Evolutionary conservation across 2,329 filamentous ascomycete species (phyloP).

Genomic region (Phaeosphaeria sp.): DNA sequence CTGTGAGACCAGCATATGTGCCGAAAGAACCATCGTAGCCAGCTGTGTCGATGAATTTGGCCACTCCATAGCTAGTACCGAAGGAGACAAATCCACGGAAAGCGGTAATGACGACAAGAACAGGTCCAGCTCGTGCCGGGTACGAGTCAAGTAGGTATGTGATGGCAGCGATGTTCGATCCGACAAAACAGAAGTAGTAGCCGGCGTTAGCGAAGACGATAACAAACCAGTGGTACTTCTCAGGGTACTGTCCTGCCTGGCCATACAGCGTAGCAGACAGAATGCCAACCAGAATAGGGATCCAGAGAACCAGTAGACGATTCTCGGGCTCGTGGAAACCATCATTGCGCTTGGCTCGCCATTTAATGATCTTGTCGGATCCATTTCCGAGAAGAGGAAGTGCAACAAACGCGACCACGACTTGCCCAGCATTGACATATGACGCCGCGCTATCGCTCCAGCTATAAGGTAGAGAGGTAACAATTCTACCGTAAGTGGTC

Average conservation of each 20-base stretch:
- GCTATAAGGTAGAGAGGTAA: conserved; percentile 24
- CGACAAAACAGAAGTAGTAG: conserved; percentile 50
- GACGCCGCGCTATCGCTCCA: conserved; percentile 21
- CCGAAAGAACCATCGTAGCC: conserved; percentile 45
- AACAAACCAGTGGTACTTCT: conserved; percentile 45
- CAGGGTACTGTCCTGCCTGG: conserved; percentile 40
- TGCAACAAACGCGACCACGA: conserved; percentile 40
- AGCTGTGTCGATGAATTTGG: conserved; percentile 36
- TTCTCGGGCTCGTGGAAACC: conserved; percentile 50
- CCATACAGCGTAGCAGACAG: conserved; percentile 26
- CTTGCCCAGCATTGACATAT: conserved; percentile 32
- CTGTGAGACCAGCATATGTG: conserved; percentile 39
- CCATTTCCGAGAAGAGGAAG: conserved; percentile 33
- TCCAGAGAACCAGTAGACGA: conserved; percentile 47
- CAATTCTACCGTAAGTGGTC: conserved; percentile 26
- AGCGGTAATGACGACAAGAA: conserved; percentile 56
- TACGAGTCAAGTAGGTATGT: conserved; percentile 56
- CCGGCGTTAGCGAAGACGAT: conserved; percentile 38
- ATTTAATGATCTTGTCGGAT: conserved; percentile 44
- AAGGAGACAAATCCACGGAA: conserved; percentile 57
- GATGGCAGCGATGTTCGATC: conserved; percentile 55
- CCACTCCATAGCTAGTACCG: conserved; percentile 50
- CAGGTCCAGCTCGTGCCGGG: conserved; percentile 50
- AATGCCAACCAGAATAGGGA: conserved; percentile 47
- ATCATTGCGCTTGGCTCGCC: conserved; percentile 41